Percentiles rank a stretch among this genome's conserved stretches.
phyloP scores from a whole-genome alignment of 2,329 filamentous ascomycete species.

The Onygena corvina region DNA sequence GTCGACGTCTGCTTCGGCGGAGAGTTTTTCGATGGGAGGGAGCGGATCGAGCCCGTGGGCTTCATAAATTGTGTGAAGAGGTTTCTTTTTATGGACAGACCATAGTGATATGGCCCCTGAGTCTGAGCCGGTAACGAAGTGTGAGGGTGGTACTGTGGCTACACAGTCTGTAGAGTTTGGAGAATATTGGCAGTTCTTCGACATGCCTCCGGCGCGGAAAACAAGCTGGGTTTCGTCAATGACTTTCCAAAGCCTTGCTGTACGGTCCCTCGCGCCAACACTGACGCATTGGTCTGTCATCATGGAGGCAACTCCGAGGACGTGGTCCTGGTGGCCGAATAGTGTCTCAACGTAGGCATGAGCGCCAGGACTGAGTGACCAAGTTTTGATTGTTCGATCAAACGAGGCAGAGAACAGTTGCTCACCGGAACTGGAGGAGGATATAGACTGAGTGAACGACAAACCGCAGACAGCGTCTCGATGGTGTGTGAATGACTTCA shows the following conservation, averaged over 20 bases:
- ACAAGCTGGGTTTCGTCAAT: conserved; percentile 90
- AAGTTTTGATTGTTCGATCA: conserved; percentile 90
- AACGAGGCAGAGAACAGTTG: conserved; percentile 84
- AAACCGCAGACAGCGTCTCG: conserved; percentile 75
- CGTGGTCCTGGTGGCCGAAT: conserved; percentile 88
- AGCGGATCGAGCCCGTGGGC: conserved; percentile 77
- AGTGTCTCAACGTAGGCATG: conserved; percentile 90
- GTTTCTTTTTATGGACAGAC: conserved; percentile 90
- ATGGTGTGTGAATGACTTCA: conserved; percentile 83
- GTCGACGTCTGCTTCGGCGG: conserved; percentile 56
- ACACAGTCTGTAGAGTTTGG: conserved; percentile 88
- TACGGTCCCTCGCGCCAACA: conserved; percentile 81
- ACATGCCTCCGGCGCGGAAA: conserved; percentile 61
- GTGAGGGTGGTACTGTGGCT: conserved; percentile 74
- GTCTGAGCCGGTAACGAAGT: conserved; percentile 90
- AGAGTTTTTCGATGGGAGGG: conserved; percentile 54
- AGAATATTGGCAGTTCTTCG: conserved; percentile 40
- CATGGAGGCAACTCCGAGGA: conserved; percentile 71
- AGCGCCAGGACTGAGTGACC: conserved; percentile 66
- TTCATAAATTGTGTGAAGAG: conserved; percentile 63
- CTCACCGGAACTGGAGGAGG: conserved; percentile 46
- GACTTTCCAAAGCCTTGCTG: conserved; percentile 89
- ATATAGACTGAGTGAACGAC: conserved; percentile 68
- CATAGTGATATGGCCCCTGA: conserved; percentile 79
- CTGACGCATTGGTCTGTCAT: conserved; percentile 80